Evolutionary conservation across 1,139 yeast genomes (phyloP), one percentile per base, ranked within the genome.

Genomic region (Suhomyces wounanorum): DNA sequence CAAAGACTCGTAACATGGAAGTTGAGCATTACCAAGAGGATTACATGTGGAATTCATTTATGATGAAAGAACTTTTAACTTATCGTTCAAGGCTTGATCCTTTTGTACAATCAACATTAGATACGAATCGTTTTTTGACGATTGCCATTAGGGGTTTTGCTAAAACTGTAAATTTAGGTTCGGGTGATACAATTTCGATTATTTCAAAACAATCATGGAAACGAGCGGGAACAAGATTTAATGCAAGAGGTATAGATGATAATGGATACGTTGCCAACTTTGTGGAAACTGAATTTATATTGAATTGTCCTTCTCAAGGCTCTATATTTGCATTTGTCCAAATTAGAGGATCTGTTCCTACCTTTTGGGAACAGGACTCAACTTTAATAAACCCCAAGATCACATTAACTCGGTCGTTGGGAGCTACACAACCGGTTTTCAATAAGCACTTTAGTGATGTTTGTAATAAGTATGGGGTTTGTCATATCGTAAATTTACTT

Each of bases 291-390:
- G 99, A 95, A 66, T 80, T 90, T 44, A 85, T 94, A 35, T 64
- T 58, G 51, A 52, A 56, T 44, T 57, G 58, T 45, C 71, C 75
- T 11, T 57, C 72, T 10, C 66, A 65, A 36, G 52, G 61, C 4
- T 81, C 81, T 47, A 77, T 85, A 35, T 90, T 83, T 64, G 84
- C 97, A 2, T 92, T 85, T 65, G 83, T 88, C 1, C 97, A 92
- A 67, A 82, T 94, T 14, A 77, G 99, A 66, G 99, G 99, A 2
- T 88, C 96, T 14, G 94, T 94, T 3, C 99, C 99, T 0, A 79
- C 95, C 1, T 95, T 95, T 64, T 95, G 99, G 99, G 99, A 95
- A 65, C 99, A 95, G 66, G 98, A 92, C 62, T 84, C 96, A 1
- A 86, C 89, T 11, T 70, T 85, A 50, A 87, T 94, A 16, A 85